These are phyloP conservation scores for Collybia mongolica DNA, from an alignment of 768 basidiomycete genomes.

Conservation along the genomic window DNA sequence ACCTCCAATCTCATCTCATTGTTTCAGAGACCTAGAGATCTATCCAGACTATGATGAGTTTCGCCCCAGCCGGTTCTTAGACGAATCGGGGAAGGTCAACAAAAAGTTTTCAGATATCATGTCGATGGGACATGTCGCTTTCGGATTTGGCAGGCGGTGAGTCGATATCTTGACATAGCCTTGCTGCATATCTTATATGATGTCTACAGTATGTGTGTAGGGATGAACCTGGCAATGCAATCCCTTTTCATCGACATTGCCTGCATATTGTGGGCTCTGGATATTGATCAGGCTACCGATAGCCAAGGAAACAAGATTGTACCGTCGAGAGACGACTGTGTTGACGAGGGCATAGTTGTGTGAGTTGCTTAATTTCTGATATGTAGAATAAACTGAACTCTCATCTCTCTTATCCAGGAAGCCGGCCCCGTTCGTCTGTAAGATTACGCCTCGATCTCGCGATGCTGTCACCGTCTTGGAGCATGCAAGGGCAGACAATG, in stretches of 20 bases:
- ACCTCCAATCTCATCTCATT: not conserved
- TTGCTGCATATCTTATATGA: not conserved
- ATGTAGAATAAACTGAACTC: no score
- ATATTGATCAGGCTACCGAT: constrained; percentile 23
- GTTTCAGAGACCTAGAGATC: constrained; percentile 9
- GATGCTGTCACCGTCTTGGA: not conserved
- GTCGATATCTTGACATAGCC: not conserved
- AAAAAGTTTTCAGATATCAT: constrained; percentile 4
- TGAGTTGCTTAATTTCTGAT: not conserved
- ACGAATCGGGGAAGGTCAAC: constrained; percentile 10
- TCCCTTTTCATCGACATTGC: constrained; percentile 26
- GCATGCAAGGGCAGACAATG: not conserved
- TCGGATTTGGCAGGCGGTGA: constrained; percentile 26
- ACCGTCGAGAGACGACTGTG: constrained; percentile 16
- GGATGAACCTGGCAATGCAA: constrained; percentile 23
- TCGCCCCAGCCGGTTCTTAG: constrained; percentile 18
- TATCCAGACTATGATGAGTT: constrained; percentile 16
- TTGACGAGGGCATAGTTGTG: constrained; percentile 3
- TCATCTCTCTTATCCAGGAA: not conserved
- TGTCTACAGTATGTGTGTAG: constrained; percentile 26
- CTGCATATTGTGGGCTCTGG: constrained; percentile 27
- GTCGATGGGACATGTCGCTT: constrained; percentile 7
- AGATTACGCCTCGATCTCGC: not conserved
- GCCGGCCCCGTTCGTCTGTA: constrained; percentile 1
- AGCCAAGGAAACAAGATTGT: constrained; percentile 19